Evolutionary conservation across 2,329 filamentous ascomycete species (phyloP).

Genomic region (Zasmidium cellare): DNA sequence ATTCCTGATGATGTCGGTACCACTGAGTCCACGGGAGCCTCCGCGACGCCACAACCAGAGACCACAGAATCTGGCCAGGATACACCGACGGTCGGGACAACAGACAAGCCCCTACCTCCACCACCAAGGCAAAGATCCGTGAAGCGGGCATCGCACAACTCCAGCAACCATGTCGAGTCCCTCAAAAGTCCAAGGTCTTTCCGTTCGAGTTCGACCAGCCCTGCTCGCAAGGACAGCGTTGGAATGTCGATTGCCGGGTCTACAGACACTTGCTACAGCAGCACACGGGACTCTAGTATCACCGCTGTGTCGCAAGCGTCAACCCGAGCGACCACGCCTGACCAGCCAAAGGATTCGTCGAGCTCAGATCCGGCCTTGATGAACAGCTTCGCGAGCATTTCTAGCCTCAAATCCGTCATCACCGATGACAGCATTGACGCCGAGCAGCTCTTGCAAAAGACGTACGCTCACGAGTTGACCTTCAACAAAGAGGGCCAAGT

Average conservation of each 20-base stretch:
- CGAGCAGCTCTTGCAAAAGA: conserved; percentile 87
- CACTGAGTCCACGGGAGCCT: background rate
- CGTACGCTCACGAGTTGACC: conserved; percentile 85
- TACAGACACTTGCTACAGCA: conserved; percentile 74
- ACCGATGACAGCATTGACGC: conserved; percentile 76
- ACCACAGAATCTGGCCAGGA: background rate
- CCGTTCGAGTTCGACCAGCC: conserved; percentile 13
- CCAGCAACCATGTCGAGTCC: conserved; percentile 16
- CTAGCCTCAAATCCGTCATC: conserved; percentile 63
- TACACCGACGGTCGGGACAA: conserved; percentile 2
- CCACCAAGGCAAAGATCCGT: conserved; percentile 15
- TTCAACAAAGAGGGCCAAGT: conserved; percentile 94
- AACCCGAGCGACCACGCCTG: conserved; percentile 85
- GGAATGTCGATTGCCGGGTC: conserved; percentile 76
- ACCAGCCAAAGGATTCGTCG: conserved; percentile 53
- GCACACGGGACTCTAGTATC: conserved; percentile 71
- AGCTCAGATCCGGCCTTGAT: conserved; percentile 54
- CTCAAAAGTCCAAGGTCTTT: conserved; percentile 15
- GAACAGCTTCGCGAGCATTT: conserved; percentile 65
- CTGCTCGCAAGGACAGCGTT: conserved; percentile 62
- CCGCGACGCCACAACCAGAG: background rate
- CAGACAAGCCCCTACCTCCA: conserved; percentile 12
- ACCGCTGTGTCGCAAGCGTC: conserved; percentile 80
- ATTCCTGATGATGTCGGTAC: background rate
- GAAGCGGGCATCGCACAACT: conserved; percentile 13